Conservation (phyloP, 805 yeast species). For the Candida jianshihensis region DNA sequence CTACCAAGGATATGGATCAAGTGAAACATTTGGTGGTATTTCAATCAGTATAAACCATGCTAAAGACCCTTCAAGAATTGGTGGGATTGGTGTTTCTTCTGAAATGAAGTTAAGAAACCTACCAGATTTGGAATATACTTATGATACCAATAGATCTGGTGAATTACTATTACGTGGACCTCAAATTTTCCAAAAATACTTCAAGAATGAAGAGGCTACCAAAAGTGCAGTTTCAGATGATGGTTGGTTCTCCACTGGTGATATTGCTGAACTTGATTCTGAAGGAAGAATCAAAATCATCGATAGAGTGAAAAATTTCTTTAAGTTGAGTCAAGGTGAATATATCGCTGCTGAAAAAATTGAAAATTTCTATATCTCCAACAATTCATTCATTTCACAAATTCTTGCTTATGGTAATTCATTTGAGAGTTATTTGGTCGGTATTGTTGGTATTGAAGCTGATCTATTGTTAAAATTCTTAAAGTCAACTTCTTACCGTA, state of each 20-base stretch:
- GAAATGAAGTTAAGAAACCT: constrained; percentile 59
- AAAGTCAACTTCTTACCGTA: constrained; percentile 6
- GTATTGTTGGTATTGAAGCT: constrained; percentile 54
- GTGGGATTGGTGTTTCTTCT: constrained; percentile 46
- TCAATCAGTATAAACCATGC: constrained; percentile 40
- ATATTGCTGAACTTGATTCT: constrained; percentile 45
- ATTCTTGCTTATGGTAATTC: constrained; percentile 62
- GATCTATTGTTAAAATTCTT: constrained; percentile 22
- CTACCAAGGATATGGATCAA: constrained; percentile 70
- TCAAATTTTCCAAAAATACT: constrained; percentile 50
- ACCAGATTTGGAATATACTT: constrained; percentile 53
- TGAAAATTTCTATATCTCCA: constrained; percentile 54
- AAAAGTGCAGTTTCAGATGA: constrained; percentile 42
- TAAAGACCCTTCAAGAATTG: constrained; percentile 44
- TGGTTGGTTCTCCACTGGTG: constrained; percentile 67
- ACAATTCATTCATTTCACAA: constrained; percentile 45
- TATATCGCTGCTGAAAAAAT: constrained; percentile 73
- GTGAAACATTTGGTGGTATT: constrained; percentile 67
- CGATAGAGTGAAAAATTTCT: constrained; percentile 75
- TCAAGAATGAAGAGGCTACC: constrained; percentile 50
- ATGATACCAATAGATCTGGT: constrained; percentile 41
- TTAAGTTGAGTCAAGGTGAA: constrained; percentile 60
- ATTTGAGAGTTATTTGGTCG: constrained; percentile 48
- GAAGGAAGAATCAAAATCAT: constrained; percentile 53
- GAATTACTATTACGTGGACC: constrained; percentile 62